phyloP scores from a whole-genome alignment of 352 stramenopile genomes.

The Pythium insidiosum region DNA sequence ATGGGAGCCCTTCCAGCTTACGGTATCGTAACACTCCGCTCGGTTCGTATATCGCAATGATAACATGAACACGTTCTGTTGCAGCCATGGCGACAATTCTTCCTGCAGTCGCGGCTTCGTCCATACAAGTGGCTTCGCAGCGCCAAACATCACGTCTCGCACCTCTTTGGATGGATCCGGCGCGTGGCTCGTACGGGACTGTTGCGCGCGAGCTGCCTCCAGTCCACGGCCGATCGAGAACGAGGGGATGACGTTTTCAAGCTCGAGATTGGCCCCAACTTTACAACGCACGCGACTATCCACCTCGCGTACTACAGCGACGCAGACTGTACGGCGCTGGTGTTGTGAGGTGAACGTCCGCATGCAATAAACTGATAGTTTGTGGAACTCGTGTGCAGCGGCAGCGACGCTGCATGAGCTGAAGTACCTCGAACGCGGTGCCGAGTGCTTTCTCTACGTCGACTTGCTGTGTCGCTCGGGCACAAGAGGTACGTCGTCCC shows the following conservation, averaged over 20 bases:
- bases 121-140: constrained; percentile 30
- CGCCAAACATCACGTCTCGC: constrained; percentile 16
- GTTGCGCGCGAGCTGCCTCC: constrained; percentile 29
- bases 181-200: constrained; percentile 34
- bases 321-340: constrained; percentile 40
- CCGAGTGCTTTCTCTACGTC: constrained; percentile 62
- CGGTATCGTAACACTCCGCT: constrained; percentile 15
- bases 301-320: constrained; percentile 61
- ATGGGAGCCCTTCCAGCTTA: constrained; percentile 25
- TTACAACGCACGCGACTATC: constrained; percentile 36
- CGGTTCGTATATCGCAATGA: background rate
- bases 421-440: constrained; percentile 58
- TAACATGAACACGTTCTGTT: no score
- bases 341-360: no score
- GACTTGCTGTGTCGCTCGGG: constrained; percentile 44
- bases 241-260: constrained; percentile 60
- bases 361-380: no score
- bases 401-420: constrained; percentile 58
- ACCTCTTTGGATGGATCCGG: constrained; percentile 23
- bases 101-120: constrained; percentile 21
- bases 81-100: constrained; percentile 36
- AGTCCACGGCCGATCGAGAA: constrained; percentile 23
- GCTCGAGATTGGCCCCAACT: constrained; percentile 47
- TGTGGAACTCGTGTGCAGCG: constrained; percentile 24
- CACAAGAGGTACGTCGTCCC: constrained; percentile 45